Evolutionary conservation across 345 rosid species (phyloP).

Genomic region (Populus euphratica): DNA sequence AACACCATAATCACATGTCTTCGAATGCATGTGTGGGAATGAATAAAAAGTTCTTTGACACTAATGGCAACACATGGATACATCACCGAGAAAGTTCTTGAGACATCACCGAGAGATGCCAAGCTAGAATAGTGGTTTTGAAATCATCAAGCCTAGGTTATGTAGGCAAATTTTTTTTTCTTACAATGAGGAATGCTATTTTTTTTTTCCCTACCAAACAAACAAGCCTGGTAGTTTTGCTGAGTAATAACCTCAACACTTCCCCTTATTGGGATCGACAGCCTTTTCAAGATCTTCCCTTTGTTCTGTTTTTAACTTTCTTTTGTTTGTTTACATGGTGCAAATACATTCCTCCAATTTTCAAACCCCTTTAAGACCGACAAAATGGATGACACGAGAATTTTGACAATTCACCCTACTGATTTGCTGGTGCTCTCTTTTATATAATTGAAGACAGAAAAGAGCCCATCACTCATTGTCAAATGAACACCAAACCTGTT

Average conservation of each 20-base stretch:
- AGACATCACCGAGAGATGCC: no score
- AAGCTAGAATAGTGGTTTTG: no score
- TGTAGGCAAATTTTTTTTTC: neutral
- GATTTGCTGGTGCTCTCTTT: neutral
- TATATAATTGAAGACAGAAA: conserved; percentile 4
- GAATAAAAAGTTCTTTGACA: no score
- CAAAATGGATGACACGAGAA: conserved; percentile 1
- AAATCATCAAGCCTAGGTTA: no score
- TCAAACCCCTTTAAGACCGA: conserved; percentile 27
- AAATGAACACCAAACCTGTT: neutral
- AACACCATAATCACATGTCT: no score
- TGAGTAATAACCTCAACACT: neutral
- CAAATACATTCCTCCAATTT: conserved; percentile 19
- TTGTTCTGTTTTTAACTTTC: neutral
- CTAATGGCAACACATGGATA: no score
- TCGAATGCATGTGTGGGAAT: no score
- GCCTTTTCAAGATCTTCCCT: neutral
- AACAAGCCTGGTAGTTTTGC: neutral
- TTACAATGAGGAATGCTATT: neutral
- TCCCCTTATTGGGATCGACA: neutral
- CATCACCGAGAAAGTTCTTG: no score
- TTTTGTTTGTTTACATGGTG: neutral
- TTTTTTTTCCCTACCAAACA: neutral
- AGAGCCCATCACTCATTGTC: conserved; percentile 15
- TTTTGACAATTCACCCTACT: conserved; percentile 2